Evolutionary conservation across 441 rosid species (phyloP).

Genomic region (Capsella rubella): DNA sequence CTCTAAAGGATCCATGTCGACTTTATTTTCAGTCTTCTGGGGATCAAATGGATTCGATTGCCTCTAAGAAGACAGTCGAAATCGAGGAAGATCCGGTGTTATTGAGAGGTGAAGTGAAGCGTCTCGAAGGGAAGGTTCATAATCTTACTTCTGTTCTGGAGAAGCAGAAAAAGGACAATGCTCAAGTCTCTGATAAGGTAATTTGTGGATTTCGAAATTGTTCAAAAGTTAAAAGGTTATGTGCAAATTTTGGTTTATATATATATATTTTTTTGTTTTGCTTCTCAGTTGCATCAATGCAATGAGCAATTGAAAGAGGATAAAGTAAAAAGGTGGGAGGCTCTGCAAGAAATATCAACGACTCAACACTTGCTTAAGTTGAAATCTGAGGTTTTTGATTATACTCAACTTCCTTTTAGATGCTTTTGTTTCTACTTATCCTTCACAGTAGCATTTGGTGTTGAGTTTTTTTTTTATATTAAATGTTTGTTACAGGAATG

Average conservation of each 20-base stretch:
- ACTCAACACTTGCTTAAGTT: constrained; percentile 57
- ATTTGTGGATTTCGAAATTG: neutral
- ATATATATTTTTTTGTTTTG: neutral
- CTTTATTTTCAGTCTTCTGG: constrained; percentile 88
- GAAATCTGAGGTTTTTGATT: constrained; percentile 65
- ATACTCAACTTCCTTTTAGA: neutral
- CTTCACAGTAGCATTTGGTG: neutral
- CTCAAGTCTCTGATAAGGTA: constrained; percentile 64
- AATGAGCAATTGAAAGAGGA: constrained; percentile 61
- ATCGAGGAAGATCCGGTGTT: constrained; percentile 58
- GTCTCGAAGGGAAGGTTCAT: constrained; percentile 62
- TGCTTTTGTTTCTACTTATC: neutral
- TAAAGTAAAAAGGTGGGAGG: constrained; percentile 60
- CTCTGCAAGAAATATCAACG: constrained; percentile 56
- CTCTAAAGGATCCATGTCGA: constrained; percentile 54
- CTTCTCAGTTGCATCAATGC: constrained; percentile 60
- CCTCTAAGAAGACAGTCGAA: constrained; percentile 44
- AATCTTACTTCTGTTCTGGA: constrained; percentile 59
- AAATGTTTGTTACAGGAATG: constrained; percentile 59
- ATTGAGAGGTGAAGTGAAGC: constrained; percentile 61
- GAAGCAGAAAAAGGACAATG: constrained; percentile 54
- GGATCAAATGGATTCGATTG: constrained; percentile 49
- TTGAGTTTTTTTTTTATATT: constrained; percentile 1
- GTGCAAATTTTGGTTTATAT: too few relatives aligned
- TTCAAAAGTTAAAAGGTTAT: too few relatives aligned